A percentile compares a stretch with the other conserved stretches of the same genome.
These are phyloP conservation scores for Podospora didyma DNA, from an alignment of 495 filamentous ascomycete species.

Conservation along the genomic window DNA sequence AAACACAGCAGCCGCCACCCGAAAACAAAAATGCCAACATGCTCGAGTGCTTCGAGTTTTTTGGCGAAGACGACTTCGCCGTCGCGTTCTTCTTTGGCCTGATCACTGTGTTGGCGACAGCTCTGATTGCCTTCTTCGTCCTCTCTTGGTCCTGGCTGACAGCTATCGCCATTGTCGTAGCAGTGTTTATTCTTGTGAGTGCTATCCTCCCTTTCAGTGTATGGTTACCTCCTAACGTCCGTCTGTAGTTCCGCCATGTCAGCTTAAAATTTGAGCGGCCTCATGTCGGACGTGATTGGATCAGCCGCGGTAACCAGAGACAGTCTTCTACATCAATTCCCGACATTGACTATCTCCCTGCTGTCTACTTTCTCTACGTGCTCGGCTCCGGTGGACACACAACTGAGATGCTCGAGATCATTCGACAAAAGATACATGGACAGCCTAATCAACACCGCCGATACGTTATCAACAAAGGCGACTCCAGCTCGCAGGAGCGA, in stretches of 20 bases:
- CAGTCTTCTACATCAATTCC: conserved; percentile 3
- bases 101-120: not conserved
- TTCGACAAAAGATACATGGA: conserved; percentile 46
- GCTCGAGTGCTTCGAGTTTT: conserved; percentile 4
- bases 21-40: not conserved
- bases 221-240: conserved; percentile 1
- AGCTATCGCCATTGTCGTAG: conserved; percentile 5
- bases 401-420: conserved; percentile 83
- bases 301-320: conserved; percentile 1
- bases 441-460: conserved; percentile 62
- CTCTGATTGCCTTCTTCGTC: conserved; percentile 9
- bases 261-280: conserved; percentile 4
- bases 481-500: conserved; percentile 57
- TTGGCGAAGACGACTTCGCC: conserved; percentile 11
- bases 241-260: conserved; percentile 20
- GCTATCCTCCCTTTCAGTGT: not conserved
- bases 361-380: conserved; percentile 72
- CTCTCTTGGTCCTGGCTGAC: conserved; percentile 18
- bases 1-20: not conserved
- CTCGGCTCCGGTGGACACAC: conserved; percentile 94
- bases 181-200: conserved; percentile 24
- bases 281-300: not conserved
- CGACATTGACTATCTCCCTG: conserved; percentile 24
- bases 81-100: conserved; percentile 12
- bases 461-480: conserved; percentile 75